phyloP scores from a whole-genome alignment of 257 asterid species.

The Solanum chmielewskii region DNA sequence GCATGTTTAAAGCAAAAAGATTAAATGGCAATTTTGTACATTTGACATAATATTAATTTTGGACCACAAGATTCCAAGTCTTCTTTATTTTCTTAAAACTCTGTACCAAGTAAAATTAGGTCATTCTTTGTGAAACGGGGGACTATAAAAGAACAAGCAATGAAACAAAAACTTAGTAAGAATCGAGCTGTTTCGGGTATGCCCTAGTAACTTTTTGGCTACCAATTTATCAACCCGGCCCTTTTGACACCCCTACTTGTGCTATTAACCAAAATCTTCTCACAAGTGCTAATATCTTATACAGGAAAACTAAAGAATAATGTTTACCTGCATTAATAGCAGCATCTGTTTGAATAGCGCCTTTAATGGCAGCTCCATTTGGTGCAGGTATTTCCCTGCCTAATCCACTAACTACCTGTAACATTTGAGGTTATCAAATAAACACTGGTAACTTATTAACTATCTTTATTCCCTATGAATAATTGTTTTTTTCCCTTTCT shows the following conservation, averaged over 20 bases:
- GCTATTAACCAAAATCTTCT: background rate
- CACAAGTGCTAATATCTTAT: background rate
- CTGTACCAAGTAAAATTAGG: too few species aligned
- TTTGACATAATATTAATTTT: too few species aligned
- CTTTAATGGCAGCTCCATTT: conserved; percentile 72
- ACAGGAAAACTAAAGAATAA: background rate
- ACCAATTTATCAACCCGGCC: background rate
- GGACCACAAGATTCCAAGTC: too few species aligned
- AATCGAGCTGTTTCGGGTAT: background rate
- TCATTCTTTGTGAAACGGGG: too few species aligned
- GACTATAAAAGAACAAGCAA: background rate
- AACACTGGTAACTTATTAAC: background rate
- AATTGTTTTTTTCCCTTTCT: background rate
- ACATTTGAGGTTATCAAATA: background rate
- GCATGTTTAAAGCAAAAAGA: too few species aligned
- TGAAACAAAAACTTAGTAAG: background rate
- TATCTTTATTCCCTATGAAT: background rate
- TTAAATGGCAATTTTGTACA: too few species aligned
- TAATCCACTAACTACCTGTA: conserved; percentile 80
- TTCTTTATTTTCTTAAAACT: too few species aligned
- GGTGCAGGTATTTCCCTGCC: conserved; percentile 97
- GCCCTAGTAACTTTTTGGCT: background rate
- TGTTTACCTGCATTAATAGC: conserved; percentile 77
- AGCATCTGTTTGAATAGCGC: conserved; percentile 95
- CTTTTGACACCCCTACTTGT: background rate